Base-by-base conservation (phyloP, 1,284 basidiomycete species). In the Termitomyces sp. region DNA sequence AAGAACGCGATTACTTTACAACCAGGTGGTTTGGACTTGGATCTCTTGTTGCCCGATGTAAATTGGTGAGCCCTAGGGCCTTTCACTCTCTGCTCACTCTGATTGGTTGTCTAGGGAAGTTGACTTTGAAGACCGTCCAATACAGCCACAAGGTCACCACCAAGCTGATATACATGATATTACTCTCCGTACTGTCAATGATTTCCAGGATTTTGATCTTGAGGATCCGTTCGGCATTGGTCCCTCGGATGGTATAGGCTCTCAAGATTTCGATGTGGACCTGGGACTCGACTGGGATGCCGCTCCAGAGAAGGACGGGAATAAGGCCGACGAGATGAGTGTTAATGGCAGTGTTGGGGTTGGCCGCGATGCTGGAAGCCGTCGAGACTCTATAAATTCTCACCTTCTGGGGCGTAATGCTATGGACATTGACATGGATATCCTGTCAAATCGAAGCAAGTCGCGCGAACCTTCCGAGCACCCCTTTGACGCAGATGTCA, bases 1-100 rank as follows among this genome's bases (percentile, higher is more conserved):
- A 85, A 88, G 63, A 92, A 92, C 59, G 84, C 91, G 24, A 94
- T 95, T 68, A 94, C 92, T 1, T 77, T 94, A 7, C 88, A 88
- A 61, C 80, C 82, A 3, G 83, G 81, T 57, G 83, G 80, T 42
- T 74, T 92, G 26, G 89, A 92, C 62, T 73, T 92, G 45, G 89
- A 93, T 65, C 74, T 92, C 15, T 73, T 92, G n/a, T 73, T 93
- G 26, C 90, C 90, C 1, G 90, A 94, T 64, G 77, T 88, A 52
- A 85, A 90, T 63, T 91, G 90, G 89, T 89, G 57, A 41, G 77
- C 57, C 26, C 21, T 6, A 7, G 9, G 12, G 33, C 21, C 30
- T 15, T 48, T 12, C 10, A 28, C 21, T 28, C 15, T 33, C 24
- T 50, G 24, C 36, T 43, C 30, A 17, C 33, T 48, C 26, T 39